These are phyloP conservation scores for Phytophthora brassicae DNA, from an alignment of 352 stramenopile genomes.

Conservation along the genomic window DNA sequence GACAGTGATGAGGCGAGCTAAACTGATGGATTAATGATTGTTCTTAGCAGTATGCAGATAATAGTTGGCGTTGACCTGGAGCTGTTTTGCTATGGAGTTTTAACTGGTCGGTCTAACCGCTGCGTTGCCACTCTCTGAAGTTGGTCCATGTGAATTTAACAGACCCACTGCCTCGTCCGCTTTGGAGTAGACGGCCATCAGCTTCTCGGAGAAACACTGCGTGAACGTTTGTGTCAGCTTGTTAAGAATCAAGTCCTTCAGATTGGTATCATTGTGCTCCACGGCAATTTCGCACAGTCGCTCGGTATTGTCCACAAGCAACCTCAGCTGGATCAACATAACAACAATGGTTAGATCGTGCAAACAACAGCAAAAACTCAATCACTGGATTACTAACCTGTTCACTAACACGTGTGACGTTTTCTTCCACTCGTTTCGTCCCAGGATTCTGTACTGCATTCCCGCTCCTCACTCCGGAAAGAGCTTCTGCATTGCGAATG, in stretches of 20 bases:
- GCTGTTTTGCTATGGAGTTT: slow-evolving; percentile 1
- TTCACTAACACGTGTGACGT: slow-evolving; percentile 60
- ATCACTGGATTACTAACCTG: slow-evolving; percentile 40
- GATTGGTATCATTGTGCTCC: slow-evolving; percentile 71
- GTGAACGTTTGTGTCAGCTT: slow-evolving; percentile 70
- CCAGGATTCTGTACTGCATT: slow-evolving; percentile 42
- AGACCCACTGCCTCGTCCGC: slow-evolving; percentile 54
- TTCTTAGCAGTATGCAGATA: slow-evolving; percentile 28
- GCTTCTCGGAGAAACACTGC: slow-evolving; percentile 76
- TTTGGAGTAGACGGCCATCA: slow-evolving; percentile 58
- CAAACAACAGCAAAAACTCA: not conserved
- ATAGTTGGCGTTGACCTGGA: slow-evolving; percentile 8
- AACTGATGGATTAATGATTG: slow-evolving; percentile 21
- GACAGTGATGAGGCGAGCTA: slow-evolving; percentile 23
- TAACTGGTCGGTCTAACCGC: slow-evolving; percentile 24
- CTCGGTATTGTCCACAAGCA: slow-evolving; percentile 63
- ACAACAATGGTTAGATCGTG: slow-evolving; percentile 9
- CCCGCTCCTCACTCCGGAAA: slow-evolving; percentile 29
- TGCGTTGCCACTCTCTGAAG: slow-evolving; percentile 27
- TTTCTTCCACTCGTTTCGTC: slow-evolving; percentile 67
- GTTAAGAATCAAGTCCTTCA: slow-evolving; percentile 73
- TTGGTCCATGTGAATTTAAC: slow-evolving; percentile 32
- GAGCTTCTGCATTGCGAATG: slow-evolving; percentile 48
- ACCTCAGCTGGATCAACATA: slow-evolving; percentile 36
- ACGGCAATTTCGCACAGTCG: slow-evolving; percentile 74